Conservation (phyloP, 768 basidiomycete genomes). For the Lyophyllum semitale region DNA sequence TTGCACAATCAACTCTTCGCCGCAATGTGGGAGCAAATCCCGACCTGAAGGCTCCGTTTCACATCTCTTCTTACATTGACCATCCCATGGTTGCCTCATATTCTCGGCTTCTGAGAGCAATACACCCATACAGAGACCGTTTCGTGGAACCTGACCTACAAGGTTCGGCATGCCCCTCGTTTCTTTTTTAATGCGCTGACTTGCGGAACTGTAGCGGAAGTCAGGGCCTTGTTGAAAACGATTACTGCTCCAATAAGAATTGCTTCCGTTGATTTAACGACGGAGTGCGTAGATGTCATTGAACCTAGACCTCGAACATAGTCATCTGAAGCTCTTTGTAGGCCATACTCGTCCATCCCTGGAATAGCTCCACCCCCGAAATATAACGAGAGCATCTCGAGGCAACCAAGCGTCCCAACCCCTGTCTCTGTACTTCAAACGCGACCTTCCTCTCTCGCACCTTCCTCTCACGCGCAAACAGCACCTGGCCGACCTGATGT, state of each 20-base stretch:
- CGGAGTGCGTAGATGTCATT: slow-evolving; percentile 5
- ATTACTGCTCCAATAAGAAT: neutral
- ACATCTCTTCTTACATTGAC: slow-evolving; percentile 25
- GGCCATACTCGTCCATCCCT: neutral
- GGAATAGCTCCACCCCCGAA: neutral
- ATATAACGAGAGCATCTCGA: slow-evolving; percentile 4
- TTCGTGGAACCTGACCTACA: slow-evolving; percentile 38
- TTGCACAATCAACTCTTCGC: slow-evolving; percentile 38
- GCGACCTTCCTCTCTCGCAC: neutral
- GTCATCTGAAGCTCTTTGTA: slow-evolving; percentile 4
- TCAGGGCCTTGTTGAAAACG: slow-evolving; percentile 13
- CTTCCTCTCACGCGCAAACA: neutral
- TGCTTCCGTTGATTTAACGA: slow-evolving; percentile 5
- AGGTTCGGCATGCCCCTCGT: slow-evolving; percentile 21
- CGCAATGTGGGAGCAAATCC: slow-evolving; percentile 23
- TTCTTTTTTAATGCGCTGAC: neutral
- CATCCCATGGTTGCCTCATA: slow-evolving; percentile 39
- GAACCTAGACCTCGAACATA: neutral
- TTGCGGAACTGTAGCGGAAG: slow-evolving; percentile 5
- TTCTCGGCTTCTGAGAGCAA: slow-evolving; percentile 30
- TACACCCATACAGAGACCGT: slow-evolving; percentile 26
- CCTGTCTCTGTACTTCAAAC: slow-evolving; percentile 13
- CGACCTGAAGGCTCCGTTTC: slow-evolving; percentile 27
- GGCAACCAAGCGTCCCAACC: slow-evolving; percentile 18
- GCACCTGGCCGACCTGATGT: neutral